These are phyloP conservation scores for Magnaporthiopsis rhizophila DNA, from an alignment of 2,329 filamentous ascomycete species.

Conservation along the genomic window DNA sequence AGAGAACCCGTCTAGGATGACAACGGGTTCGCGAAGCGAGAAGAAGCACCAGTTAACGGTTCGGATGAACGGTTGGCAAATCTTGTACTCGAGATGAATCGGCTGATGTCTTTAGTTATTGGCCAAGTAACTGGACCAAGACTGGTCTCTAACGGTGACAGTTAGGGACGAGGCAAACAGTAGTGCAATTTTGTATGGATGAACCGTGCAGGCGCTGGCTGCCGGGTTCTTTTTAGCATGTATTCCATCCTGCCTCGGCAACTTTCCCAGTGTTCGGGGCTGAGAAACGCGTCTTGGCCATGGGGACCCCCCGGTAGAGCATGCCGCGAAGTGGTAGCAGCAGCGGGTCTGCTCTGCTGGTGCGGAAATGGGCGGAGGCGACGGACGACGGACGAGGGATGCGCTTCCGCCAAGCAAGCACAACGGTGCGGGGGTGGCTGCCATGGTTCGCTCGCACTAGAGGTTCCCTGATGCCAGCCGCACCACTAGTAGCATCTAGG, in stretches of 20 bases:
- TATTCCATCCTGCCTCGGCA: background rate
- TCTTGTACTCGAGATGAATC: background rate
- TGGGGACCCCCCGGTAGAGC: background rate
- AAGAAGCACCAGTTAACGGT: background rate
- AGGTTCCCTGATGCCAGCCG: background rate
- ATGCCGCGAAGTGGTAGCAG: background rate
- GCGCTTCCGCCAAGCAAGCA: background rate
- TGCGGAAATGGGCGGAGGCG: background rate
- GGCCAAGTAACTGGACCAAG: too few relatives aligned
- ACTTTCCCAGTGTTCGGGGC: background rate
- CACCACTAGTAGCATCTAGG: background rate
- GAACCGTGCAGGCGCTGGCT: background rate
- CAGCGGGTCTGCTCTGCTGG: background rate
- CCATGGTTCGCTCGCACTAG: background rate
- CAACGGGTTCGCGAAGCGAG: background rate
- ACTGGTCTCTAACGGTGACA: too few relatives aligned
- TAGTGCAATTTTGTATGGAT: too few relatives aligned
- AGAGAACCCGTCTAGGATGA: background rate
- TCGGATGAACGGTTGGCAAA: background rate
- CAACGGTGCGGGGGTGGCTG: background rate
- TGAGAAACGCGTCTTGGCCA: background rate
- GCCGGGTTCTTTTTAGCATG: background rate
- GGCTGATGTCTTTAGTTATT: background rate
- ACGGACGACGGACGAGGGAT: background rate
- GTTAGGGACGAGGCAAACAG: too few relatives aligned